Evolutionary conservation across 2,329 filamentous ascomycete genomes (phyloP).

Genomic region (Cephalotrichum gorgonifer): DNA sequence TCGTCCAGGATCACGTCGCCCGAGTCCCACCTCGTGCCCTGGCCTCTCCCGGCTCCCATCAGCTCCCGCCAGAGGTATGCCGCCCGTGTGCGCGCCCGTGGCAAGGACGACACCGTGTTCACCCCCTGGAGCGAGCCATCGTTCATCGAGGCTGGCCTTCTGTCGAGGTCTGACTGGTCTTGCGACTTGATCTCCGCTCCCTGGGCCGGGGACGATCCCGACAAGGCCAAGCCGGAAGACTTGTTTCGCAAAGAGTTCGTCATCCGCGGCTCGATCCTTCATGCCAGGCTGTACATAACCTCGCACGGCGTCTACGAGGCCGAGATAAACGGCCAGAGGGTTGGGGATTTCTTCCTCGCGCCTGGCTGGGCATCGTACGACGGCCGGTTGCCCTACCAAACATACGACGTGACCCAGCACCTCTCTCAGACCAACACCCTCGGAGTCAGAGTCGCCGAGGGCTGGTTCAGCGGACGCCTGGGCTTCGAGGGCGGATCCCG

Average conservation of each 20-base stretch:
- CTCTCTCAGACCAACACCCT: slow-evolving; percentile 24
- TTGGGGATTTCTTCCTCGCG: slow-evolving; percentile 31
- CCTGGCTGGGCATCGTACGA: slow-evolving; percentile 43
- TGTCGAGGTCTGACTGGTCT: slow-evolving; percentile 24
- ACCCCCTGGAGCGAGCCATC: slow-evolving; percentile 9
- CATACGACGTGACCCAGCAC: slow-evolving; percentile 36
- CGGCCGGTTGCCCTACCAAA: slow-evolving; percentile 39
- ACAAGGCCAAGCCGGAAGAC: slow-evolving; percentile 18
- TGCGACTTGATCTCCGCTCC: slow-evolving; percentile 10
- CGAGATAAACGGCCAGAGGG: slow-evolving; percentile 32
- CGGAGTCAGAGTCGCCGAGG: slow-evolving; percentile 32
- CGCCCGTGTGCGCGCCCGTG: slow-evolving; percentile 22
- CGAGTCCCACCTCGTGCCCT: slow-evolving; percentile 29
- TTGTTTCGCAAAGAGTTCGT: slow-evolving; percentile 25
- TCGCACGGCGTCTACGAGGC: slow-evolving; percentile 33
- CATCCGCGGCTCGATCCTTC: slow-evolving; percentile 5
- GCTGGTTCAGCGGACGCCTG: slow-evolving; percentile 35
- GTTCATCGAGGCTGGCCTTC: slow-evolving; percentile 18
- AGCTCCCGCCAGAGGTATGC: slow-evolving; percentile 17
- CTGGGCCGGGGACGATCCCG: slow-evolving; percentile 10
- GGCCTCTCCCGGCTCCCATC: slow-evolving; percentile 25
- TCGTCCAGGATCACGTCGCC: neutral
- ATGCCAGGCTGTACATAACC: slow-evolving; percentile 35
- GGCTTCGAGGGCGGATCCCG: slow-evolving; percentile 16
- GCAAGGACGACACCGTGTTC: slow-evolving; percentile 11